A percentile compares a stretch with the other conserved stretches of the same genome.
Conservation (phyloP, 1,284 basidiomycete species). For the Cystobasidium slooffiae region DNA sequence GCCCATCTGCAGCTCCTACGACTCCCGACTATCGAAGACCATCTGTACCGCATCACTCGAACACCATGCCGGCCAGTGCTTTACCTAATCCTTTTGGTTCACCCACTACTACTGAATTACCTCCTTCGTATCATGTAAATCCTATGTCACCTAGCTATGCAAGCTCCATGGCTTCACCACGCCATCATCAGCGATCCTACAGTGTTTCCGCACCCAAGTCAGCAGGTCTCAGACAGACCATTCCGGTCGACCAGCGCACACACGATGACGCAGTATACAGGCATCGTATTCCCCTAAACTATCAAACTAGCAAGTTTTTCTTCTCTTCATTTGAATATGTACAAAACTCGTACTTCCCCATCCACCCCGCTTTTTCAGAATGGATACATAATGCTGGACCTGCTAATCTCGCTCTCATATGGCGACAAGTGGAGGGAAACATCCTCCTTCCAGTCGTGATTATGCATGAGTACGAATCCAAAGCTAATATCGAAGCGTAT, state of each 20-base stretch:
- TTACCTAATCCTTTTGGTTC: conserved; percentile 7
- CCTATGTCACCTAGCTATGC: too few relatives aligned
- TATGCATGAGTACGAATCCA: conserved; percentile 10
- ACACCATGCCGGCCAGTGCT: not conserved
- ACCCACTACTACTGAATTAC: not conserved
- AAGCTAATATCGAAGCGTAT: not conserved
- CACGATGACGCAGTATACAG: not conserved
- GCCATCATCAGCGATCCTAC: not conserved
- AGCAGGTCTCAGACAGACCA: conserved; percentile 2
- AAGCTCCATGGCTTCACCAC: too few relatives aligned
- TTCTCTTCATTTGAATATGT: conserved; percentile 14
- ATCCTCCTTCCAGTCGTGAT: conserved; percentile 8
- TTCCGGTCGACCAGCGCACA: not conserved
- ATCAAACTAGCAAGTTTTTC: not conserved
- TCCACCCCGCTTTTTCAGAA: conserved; percentile 11
- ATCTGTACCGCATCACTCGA: not conserved
- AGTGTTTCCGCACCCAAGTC: too few relatives aligned
- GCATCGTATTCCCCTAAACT: not conserved
- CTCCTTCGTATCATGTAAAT: not conserved
- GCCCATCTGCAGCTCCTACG: conserved; percentile 5
- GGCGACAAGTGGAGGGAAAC: not conserved
- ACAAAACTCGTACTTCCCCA: not conserved
- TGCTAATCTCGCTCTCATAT: not conserved
- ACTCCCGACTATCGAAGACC: conserved; percentile 2
- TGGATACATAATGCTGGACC: conserved; percentile 3